A percentile compares a stretch with the other conserved stretches of the same genome.
These are phyloP conservation scores for Calonectria crousiana DNA, from an alignment of 2,329 filamentous ascomycete genomes.

Conservation along the genomic window DNA sequence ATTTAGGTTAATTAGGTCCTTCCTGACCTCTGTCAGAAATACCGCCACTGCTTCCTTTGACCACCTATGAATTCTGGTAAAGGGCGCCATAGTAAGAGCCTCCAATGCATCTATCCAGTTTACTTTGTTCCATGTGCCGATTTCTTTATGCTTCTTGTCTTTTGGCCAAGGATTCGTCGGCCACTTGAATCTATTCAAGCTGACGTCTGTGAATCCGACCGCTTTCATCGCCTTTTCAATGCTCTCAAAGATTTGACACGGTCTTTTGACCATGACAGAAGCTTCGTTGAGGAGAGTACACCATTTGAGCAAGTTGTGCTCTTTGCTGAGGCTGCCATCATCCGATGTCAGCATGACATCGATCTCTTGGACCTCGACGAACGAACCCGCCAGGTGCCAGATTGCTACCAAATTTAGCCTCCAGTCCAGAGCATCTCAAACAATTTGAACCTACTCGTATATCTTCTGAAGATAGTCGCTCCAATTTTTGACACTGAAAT, in stretches of 20 bases:
- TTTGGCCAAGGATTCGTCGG: constrained; percentile 64
- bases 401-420: constrained; percentile 15
- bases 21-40: constrained; percentile 36
- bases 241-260: constrained; percentile 37
- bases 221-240: constrained; percentile 52
- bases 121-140: constrained; percentile 51
- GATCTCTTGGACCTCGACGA: constrained; percentile 37
- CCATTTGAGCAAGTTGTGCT: constrained; percentile 40
- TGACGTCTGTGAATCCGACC: constrained; percentile 64
- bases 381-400: constrained; percentile 31
- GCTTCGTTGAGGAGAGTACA: constrained; percentile 44
- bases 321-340: constrained; percentile 31
- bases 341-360: constrained; percentile 34
- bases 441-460: background rate
- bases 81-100: constrained; percentile 45
- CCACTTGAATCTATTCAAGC: constrained; percentile 59
- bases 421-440: fast-evolving
- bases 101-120: constrained; percentile 44
- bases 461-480: background rate
- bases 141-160: constrained; percentile 61
- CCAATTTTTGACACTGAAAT: constrained; percentile 8
- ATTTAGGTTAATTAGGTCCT: constrained; percentile 35
- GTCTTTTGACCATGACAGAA: constrained; percentile 43
- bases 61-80: constrained; percentile 44
- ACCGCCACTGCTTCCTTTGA: constrained; percentile 33